phyloP scores from a whole-genome alignment of 768 basidiomycete species.

The Boletus fagicola region DNA sequence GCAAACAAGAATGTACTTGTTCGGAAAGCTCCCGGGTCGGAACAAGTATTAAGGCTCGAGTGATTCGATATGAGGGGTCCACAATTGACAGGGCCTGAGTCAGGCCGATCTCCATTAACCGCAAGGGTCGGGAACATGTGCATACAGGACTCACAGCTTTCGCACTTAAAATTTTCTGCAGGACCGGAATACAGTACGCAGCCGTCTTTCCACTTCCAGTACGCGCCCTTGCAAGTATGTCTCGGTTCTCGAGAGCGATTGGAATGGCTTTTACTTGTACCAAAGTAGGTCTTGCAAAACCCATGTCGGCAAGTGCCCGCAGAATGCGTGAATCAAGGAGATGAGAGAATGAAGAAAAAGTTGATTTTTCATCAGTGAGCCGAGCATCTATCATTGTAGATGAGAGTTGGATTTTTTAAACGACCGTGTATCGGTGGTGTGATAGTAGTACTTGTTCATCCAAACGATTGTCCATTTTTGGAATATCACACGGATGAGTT shows the following conservation, averaged over 20 bases:
- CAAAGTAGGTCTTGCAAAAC: constrained; percentile 87
- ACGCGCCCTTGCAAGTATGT: constrained; percentile 90
- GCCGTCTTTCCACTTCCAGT: constrained; percentile 98
- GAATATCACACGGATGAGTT: neutral
- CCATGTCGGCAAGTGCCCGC: constrained; percentile 84
- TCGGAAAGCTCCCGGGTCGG: constrained; percentile 93
- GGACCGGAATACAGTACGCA: constrained; percentile 88
- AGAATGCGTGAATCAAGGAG: constrained; percentile 83
- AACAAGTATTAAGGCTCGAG: constrained; percentile 76
- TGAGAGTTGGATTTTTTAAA: neutral
- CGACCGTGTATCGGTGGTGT: neutral
- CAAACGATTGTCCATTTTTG: neutral
- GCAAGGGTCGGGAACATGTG: neutral
- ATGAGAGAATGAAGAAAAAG: constrained; percentile 65
- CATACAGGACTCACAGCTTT: constrained; percentile 61
- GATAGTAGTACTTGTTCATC: too few species aligned
- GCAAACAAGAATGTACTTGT: constrained; percentile 77
- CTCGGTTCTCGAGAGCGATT: constrained; percentile 81
- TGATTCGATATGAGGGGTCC: constrained; percentile 49
- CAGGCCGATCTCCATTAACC: neutral
- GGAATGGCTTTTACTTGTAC: constrained; percentile 93
- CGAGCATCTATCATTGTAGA: constrained; percentile 43
- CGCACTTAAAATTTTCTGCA: constrained; percentile 81
- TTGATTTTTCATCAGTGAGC: constrained; percentile 46
- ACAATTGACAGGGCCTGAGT: constrained; percentile 36